Conservation (phyloP, 805 yeast genomes). For the Blastobotrys peoriensis region DNA sequence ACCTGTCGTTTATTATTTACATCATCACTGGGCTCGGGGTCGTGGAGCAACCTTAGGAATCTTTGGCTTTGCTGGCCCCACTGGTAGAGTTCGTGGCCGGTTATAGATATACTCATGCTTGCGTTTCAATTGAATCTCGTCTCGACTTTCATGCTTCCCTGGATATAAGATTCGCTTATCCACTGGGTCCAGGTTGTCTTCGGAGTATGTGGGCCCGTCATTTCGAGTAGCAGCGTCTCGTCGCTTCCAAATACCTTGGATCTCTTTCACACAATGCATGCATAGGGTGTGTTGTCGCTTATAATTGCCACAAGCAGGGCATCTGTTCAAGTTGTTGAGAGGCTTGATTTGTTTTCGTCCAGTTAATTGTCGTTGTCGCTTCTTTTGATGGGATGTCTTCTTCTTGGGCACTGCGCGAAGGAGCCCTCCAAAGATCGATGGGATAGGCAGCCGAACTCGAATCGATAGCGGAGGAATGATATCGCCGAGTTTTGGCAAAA, state of each 20-base stretch:
- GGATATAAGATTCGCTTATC: conserved; percentile 70
- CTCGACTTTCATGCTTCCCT: conserved; percentile 51
- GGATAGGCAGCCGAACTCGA: conserved; percentile 8
- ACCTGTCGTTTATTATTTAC: no score
- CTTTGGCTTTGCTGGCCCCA: conserved; percentile 28
- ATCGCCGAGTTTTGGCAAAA: conserved; percentile 15
- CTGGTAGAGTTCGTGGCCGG: conserved; percentile 52
- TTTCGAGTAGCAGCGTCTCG: conserved; percentile 17
- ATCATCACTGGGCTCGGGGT: background rate
- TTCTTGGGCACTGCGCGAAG: conserved; percentile 90
- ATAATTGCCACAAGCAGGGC: conserved; percentile 93
- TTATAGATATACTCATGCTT: conserved; percentile 51
- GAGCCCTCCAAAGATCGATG: conserved; percentile 46
- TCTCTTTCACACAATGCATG: conserved; percentile 84
- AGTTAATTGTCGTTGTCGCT: conserved; percentile 75
- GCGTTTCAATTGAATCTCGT: conserved; percentile 41
- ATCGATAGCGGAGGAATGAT: conserved; percentile 9
- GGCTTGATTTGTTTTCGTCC: conserved; percentile 76
- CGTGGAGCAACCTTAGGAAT: background rate
- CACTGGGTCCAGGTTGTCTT: conserved; percentile 40
- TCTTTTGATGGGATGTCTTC: conserved; percentile 80
- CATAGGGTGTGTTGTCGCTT: conserved; percentile 88
- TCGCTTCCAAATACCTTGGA: conserved; percentile 63
- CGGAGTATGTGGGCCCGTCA: conserved; percentile 22
- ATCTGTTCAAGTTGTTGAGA: conserved; percentile 70